Conservation (phyloP, 768 basidiomycete species). For the Russula vinacea region DNA sequence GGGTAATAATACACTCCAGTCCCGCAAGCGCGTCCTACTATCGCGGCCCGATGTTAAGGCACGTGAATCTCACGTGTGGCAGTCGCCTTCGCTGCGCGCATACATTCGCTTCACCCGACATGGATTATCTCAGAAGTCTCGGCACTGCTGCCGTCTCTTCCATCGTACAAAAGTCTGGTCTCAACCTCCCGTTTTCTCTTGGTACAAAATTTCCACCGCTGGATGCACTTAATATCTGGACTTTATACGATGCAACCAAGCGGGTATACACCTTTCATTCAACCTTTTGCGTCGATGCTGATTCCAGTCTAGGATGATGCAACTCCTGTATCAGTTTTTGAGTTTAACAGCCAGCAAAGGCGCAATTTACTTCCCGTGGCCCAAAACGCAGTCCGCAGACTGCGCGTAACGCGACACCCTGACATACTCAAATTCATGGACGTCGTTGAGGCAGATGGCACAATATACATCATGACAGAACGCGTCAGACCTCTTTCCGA, state of each 20-base stretch:
- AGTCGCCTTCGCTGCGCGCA: too few relatives aligned
- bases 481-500: constrained; percentile 72
- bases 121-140: constrained; percentile 81
- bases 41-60: background rate
- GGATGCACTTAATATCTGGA: constrained; percentile 75
- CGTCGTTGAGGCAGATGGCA: constrained; percentile 82
- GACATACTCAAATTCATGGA: constrained; percentile 96
- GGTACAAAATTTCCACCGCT: constrained; percentile 67
- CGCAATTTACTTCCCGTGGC: constrained; percentile 70
- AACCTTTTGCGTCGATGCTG: constrained; percentile 24
- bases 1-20: background rate
- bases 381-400: constrained; percentile 83
- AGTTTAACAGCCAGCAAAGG: constrained; percentile 73
- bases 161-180: constrained; percentile 89
- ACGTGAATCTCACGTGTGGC: background rate
- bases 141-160: constrained; percentile 85
- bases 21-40: background rate
- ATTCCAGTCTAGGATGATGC: constrained; percentile 74
- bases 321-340: constrained; percentile 82
- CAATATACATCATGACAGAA: constrained; percentile 92
- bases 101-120: constrained; percentile 33
- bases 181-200: constrained; percentile 83
- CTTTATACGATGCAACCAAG: constrained; percentile 83
- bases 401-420: constrained; percentile 90
- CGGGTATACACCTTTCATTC: constrained; percentile 49